Evolutionary conservation across 2,329 filamentous ascomycete genomes (phyloP).

Genomic region (Pseudopyrenochaeta lycopersici): DNA sequence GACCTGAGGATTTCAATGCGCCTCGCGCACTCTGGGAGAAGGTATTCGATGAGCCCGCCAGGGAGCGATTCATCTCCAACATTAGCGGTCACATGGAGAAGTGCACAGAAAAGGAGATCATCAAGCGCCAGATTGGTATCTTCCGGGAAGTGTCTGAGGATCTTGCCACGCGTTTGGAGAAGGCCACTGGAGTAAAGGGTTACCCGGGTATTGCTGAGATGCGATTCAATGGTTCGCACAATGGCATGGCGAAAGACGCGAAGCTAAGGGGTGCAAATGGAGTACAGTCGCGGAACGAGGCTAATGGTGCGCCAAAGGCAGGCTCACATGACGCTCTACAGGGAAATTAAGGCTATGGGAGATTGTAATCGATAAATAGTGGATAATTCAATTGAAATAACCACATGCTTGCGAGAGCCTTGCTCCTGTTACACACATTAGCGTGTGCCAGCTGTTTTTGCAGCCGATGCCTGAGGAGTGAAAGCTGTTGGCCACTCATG

Average conservation of each 20-base stretch:
- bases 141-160: constrained; percentile 70
- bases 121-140: constrained; percentile 72
- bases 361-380: too few relatives aligned
- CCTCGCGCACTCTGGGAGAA: constrained; percentile 68
- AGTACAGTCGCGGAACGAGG: constrained; percentile 48
- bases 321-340: constrained; percentile 50
- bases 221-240: constrained; percentile 68
- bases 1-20: constrained; percentile 64
- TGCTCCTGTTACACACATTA: too few relatives aligned
- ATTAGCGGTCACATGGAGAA: constrained; percentile 69
- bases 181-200: constrained; percentile 69
- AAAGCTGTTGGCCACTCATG: constrained; percentile 4
- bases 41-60: constrained; percentile 67
- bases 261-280: constrained; percentile 62
- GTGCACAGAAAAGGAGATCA: constrained; percentile 66
- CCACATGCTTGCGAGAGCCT: too few relatives aligned
- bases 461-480: neutral
- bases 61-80: constrained; percentile 67
- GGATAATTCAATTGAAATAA: too few relatives aligned
- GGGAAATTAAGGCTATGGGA: too few relatives aligned
- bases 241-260: constrained; percentile 64
- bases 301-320: constrained; percentile 60
- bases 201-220: constrained; percentile 66
- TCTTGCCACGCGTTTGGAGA: constrained; percentile 66
- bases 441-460: too few relatives aligned